A percentile compares a stretch with the other conserved stretches of the same genome.
phyloP scores from a whole-genome alignment of 106 monocot genomes.

The Dioscorea dumetorum region DNA sequence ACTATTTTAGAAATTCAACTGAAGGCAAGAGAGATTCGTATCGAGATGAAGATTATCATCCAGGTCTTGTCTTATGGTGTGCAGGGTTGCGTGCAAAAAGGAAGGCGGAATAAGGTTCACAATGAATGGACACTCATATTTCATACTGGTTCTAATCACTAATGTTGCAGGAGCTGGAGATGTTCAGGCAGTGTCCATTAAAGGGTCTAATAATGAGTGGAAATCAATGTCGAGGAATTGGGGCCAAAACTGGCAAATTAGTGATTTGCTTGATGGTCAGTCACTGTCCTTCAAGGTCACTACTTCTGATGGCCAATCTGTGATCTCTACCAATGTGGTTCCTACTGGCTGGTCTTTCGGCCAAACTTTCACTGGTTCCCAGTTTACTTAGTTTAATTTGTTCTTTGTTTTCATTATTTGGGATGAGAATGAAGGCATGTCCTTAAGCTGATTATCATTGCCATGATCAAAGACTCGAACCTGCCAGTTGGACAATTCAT shows the following conservation, averaged over 20 bases:
- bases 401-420: too few species aligned
- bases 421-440: too few species aligned
- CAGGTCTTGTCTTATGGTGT: background rate
- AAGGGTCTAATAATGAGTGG: conserved; percentile 13
- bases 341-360: conserved; percentile 13
- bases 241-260: conserved; percentile 17
- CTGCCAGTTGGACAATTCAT: too few species aligned
- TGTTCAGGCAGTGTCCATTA: conserved; percentile 14
- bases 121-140: conserved; percentile 14
- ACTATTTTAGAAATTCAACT: too few species aligned
- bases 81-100: conserved; percentile 14
- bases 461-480: too few species aligned
- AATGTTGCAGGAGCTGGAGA: conserved; percentile 14
- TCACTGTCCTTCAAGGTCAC: conserved; percentile 20
- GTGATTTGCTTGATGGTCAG: conserved; percentile 5
- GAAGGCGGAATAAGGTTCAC: conserved; percentile 15
- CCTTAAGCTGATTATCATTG: too few species aligned
- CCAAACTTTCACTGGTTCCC: conserved; percentile 12
- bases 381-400: background rate
- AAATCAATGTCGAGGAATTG: conserved; percentile 14
- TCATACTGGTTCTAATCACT: conserved; percentile 13
- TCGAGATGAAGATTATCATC: too few species aligned
- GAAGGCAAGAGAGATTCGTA: too few species aligned
- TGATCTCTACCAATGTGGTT: conserved; percentile 10
- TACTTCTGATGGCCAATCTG: conserved; percentile 14